Evolutionary conservation across 768 basidiomycete species (phyloP), one percentile per base, ranked within the genome.

Genomic region (Mycena alexandri): DNA sequence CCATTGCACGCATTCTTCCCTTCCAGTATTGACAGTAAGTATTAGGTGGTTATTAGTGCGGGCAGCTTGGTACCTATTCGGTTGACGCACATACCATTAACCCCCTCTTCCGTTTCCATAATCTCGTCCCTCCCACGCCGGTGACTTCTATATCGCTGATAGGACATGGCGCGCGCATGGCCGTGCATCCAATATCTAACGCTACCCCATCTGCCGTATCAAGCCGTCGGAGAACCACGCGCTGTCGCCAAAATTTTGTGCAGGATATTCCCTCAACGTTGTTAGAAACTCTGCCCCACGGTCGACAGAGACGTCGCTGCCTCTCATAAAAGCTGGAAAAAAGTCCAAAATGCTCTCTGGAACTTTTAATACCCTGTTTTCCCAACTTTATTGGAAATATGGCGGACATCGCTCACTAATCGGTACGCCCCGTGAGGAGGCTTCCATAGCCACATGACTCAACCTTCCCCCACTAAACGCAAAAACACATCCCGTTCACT

Each of bases 171-270:
- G 19, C 52, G 36, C 25, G 41, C 61, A 17, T 62, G 61, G 61
- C 42, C 61, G 17, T 42, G 43, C 29, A 29, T 62, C 24, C n/a
- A 44, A 24, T 14, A 10, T 19, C 24, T 62, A 1, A 2, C 13
- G 2, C 51, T 62, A 29, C 1, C 41, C 6, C 2, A 33, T 9
- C 7, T 51, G 51, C 17, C 52, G 33, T 24, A 46, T 53, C 7
- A 3, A 5, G 12, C 29, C 61, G 38, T 63, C 22, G 16, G 38
- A 4, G 33, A 42, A 21, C 46, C 62, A 5, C 17, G 54, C 46
- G 22, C 24, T 2, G 44, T 63, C 5, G 61, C 52, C 25, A 36
- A 63, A 63, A 55, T 63, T 43, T 6, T 63, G 22, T 11, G 41
- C 22, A 16, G 42, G 2, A 63, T 55, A 17, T 63, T 63, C 44